Percentiles rank a stretch among this genome's conserved stretches.
These are phyloP conservation scores for Colletotrichum chlorophyti DNA, from an alignment of 2,329 filamentous ascomycete species.

Conservation along the genomic window DNA sequence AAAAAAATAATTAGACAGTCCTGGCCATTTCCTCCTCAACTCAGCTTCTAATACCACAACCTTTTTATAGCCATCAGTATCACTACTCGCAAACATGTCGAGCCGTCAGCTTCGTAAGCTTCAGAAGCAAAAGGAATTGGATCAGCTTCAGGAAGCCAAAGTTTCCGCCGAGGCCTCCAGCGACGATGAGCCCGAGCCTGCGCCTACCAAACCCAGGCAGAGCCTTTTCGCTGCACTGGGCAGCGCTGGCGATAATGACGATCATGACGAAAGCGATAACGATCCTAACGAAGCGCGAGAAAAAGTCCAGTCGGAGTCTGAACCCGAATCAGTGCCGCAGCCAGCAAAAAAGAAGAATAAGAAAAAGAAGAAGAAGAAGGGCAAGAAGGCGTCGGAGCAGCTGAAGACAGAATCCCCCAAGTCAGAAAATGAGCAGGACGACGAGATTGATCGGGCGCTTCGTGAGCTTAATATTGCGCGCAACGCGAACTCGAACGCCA, in stretches of 20 bases:
- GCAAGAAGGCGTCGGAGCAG: conserved; percentile 37
- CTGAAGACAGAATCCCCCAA: conserved; percentile 28
- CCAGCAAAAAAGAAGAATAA: conserved; percentile 44
- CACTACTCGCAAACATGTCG: conserved; percentile 47
- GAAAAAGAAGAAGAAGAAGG: conserved; percentile 46
- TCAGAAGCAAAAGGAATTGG: conserved; percentile 56
- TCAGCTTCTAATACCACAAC: too few species aligned
- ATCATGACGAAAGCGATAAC: conserved; percentile 43
- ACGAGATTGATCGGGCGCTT: conserved; percentile 64
- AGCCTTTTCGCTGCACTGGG: conserved; percentile 62
- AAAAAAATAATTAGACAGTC: neutral
- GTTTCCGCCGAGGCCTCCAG: conserved; percentile 39
- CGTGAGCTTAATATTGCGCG: conserved; percentile 52
- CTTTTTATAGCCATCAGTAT: neutral
- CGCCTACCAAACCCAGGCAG: conserved; percentile 45
- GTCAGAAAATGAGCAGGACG: conserved; percentile 40
- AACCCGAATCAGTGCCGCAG: conserved; percentile 29
- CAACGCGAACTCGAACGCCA: conserved; percentile 29
- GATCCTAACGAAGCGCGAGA: conserved; percentile 39
- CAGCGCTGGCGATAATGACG: conserved; percentile 48
- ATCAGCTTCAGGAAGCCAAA: conserved; percentile 34
- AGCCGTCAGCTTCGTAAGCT: conserved; percentile 59
- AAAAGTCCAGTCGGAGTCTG: conserved; percentile 20
- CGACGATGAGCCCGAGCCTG: conserved; percentile 38
- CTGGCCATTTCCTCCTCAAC: too few species aligned